Conservation (phyloP, 257 asterid species). For the Lycium barbarum region DNA sequence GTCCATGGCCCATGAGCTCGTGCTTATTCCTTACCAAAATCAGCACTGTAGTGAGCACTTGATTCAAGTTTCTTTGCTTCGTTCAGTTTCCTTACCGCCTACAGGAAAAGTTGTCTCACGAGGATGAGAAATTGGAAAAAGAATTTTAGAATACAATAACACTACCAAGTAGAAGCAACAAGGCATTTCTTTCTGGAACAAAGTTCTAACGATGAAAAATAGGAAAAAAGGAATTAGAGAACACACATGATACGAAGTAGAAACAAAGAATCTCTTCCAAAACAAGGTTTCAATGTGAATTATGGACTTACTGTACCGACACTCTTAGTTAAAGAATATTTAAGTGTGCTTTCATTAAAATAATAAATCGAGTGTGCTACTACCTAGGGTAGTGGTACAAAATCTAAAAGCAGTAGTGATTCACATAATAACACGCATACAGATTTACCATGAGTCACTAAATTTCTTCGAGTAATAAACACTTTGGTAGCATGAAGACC, state of each 20-base stretch:
- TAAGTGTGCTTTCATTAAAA: neutral
- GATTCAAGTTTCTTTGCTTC: constrained; percentile 98
- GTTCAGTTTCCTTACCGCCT: constrained; percentile 92
- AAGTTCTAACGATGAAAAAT: neutral
- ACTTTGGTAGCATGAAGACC: neutral
- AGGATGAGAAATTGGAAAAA: neutral
- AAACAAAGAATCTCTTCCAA: neutral
- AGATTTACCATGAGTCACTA: neutral
- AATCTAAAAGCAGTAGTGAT: neutral
- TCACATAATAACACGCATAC: neutral
- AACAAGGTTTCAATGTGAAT: neutral
- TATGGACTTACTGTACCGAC: neutral
- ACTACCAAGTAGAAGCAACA: neutral
- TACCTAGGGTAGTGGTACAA: neutral
- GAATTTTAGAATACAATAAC: neutral
- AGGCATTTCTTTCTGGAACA: neutral
- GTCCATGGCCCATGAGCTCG: neutral
- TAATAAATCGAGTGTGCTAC: neutral
- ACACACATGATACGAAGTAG: neutral
- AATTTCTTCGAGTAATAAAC: neutral
- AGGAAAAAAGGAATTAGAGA: neutral
- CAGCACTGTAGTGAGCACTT: constrained; percentile 82
- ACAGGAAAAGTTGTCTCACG: constrained; percentile 24
- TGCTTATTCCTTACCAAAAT: constrained; percentile 81
- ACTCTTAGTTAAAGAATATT: neutral